Evolutionary conservation across 106 monocot genomes (phyloP).

Genomic region (Apostasia shenzhenica): DNA sequence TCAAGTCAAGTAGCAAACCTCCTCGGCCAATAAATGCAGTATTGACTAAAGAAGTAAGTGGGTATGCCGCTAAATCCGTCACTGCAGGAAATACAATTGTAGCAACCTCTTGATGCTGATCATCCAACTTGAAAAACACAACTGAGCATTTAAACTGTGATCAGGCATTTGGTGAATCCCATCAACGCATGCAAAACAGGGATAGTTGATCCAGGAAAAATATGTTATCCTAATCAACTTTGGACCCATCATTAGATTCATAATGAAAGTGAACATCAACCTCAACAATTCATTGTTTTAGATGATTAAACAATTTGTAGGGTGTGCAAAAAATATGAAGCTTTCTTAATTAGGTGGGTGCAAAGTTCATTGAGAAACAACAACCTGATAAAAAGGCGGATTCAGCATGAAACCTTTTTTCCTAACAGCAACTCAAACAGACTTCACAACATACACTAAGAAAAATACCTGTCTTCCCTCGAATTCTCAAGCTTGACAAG

Average conservation of each 20-base stretch:
- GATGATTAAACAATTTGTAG: no score
- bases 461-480: constrained; percentile 31
- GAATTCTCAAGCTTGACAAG: background rate
- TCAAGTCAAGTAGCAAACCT: constrained; percentile 24
- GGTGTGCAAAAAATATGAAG: no score
- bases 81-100: constrained; percentile 69
- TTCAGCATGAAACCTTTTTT: background rate
- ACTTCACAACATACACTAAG: background rate
- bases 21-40: constrained; percentile 79
- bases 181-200: background rate
- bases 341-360: no score
- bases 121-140: constrained; percentile 60
- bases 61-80: constrained; percentile 80
- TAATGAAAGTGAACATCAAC: no score
- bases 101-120: constrained; percentile 58
- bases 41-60: constrained; percentile 81
- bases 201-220: background rate
- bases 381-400: background rate
- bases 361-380: no score
- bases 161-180: background rate
- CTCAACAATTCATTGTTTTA: background rate
- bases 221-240: background rate
- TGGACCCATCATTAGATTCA: background rate
- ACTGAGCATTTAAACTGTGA: constrained; percentile 15
- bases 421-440: background rate